Conservation (phyloP, 2,329 filamentous ascomycete species). For the Chaetomiaceae sp. region DNA sequence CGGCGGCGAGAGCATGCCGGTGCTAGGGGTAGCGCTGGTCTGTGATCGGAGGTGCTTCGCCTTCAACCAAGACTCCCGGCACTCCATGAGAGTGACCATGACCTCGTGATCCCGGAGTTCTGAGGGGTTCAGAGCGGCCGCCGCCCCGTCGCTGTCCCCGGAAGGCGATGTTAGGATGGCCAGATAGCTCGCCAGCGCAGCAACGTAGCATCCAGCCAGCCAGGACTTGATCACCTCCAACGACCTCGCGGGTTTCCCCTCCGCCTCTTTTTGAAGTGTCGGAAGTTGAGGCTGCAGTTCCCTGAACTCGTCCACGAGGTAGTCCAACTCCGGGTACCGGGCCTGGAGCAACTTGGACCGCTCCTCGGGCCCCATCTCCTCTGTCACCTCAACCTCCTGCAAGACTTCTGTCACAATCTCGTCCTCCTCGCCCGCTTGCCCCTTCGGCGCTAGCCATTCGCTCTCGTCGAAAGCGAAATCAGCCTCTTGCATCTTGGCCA, state of each 20-base stretch:
- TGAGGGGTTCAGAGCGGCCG: constrained; percentile 62
- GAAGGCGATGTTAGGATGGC: constrained; percentile 80
- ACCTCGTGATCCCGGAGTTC: constrained; percentile 84
- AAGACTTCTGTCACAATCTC: constrained; percentile 79
- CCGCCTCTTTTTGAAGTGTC: constrained; percentile 51
- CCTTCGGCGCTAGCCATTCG: constrained; percentile 66
- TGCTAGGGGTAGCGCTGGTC: constrained; percentile 27
- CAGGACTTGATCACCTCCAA: constrained; percentile 68
- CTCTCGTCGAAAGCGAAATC: constrained; percentile 91
- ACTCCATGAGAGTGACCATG: constrained; percentile 78
- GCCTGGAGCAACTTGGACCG: constrained; percentile 67
- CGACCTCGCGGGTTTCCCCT: constrained; percentile 45
- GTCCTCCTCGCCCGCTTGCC: constrained; percentile 43
- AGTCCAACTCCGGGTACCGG: constrained; percentile 88
- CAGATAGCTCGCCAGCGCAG: constrained; percentile 87
- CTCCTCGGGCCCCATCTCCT: constrained; percentile 71
- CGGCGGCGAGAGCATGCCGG: constrained; percentile 30
- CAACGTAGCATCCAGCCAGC: constrained; percentile 78
- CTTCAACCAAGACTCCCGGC: constrained; percentile 71
- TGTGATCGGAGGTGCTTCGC: constrained; percentile 59
- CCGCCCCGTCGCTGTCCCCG: constrained; percentile 47
- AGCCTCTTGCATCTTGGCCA: constrained; percentile 80
- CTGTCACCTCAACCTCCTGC: constrained; percentile 72
- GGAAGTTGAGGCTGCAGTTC: constrained; percentile 62
- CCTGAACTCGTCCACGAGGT: constrained; percentile 72